A percentile compares a stretch with the other conserved stretches of the same genome.
Evolutionary conservation across 495 filamentous ascomycete species (phyloP).

Genomic region (Cryomyces minteri): DNA sequence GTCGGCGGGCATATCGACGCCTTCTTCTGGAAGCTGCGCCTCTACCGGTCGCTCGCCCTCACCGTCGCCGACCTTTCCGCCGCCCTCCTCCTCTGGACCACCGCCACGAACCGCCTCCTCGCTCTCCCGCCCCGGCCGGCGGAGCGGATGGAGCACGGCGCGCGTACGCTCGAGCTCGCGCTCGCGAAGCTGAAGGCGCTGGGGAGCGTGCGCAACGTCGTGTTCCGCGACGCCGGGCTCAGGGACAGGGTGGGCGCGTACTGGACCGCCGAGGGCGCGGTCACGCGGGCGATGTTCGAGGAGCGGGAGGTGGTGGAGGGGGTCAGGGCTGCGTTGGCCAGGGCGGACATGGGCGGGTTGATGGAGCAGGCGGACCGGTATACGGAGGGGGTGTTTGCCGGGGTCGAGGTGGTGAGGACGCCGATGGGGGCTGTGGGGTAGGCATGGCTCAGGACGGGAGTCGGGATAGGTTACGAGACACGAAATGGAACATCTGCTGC

Average conservation of each 20-base stretch:
- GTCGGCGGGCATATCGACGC: constrained; percentile 38
- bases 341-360: constrained; percentile 29
- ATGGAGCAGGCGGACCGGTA: constrained; percentile 37
- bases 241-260: constrained; percentile 36
- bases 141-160: constrained; percentile 27
- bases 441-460: no score
- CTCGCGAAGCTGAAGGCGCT: constrained; percentile 32
- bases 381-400: constrained; percentile 20
- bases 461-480: no score
- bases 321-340: constrained; percentile 28
- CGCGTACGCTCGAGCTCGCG: constrained; percentile 25
- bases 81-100: constrained; percentile 46
- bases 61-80: constrained; percentile 40
- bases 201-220: constrained; percentile 36
- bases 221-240: constrained; percentile 34
- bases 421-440: no score
- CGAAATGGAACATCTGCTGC: no score
- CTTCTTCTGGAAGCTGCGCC: constrained; percentile 48
- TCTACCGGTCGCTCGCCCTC: constrained; percentile 39
- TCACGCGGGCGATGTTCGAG: constrained; percentile 22
- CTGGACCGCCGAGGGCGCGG: constrained; percentile 29
- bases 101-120: constrained; percentile 56
- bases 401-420: background rate
- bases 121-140: constrained; percentile 29
- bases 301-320: constrained; percentile 36